These are phyloP conservation scores for Cladosporium cucumerinum DNA, from an alignment of 2,329 filamentous ascomycete species.

Conservation along the genomic window DNA sequence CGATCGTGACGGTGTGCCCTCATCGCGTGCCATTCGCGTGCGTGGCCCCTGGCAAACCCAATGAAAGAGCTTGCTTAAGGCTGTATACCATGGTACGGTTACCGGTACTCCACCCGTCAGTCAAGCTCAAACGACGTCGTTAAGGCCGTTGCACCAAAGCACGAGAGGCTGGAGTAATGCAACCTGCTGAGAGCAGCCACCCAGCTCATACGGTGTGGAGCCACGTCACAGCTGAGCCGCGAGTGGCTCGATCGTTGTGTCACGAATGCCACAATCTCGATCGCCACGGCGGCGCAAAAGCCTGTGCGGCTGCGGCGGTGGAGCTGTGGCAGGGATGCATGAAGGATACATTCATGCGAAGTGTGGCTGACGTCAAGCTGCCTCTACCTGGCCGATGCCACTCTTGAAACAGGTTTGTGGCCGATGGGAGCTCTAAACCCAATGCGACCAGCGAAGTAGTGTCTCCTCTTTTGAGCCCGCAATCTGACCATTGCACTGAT, in stretches of 20 bases:
- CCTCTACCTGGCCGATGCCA: constrained; percentile 1
- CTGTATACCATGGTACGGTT: not conserved
- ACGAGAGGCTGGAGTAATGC: constrained; percentile 4
- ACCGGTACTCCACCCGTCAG: not conserved
- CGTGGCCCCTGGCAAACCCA: not conserved
- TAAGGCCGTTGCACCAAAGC: not conserved
- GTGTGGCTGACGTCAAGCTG: constrained; percentile 13
- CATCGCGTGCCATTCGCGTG: not conserved
- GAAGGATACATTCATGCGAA: not conserved
- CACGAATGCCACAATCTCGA: constrained; percentile 8
- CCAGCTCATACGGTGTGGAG: not conserved
- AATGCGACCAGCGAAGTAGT: constrained; percentile 7
- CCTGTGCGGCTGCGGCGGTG: not conserved
- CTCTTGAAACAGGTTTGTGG: constrained; percentile 11
- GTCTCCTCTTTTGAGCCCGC: constrained; percentile 10
- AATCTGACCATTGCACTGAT: constrained; percentile 7
- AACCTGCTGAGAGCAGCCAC: not conserved
- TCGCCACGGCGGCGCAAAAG: constrained; percentile 1
- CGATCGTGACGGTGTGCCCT: not conserved
- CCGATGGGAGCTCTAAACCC: constrained; percentile 8
- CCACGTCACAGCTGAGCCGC: constrained; percentile 9
- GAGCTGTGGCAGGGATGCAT: constrained; percentile 10
- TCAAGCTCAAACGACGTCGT: not conserved
- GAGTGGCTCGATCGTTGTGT: constrained; percentile 12
- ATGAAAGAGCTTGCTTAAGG: not conserved